These are phyloP conservation scores for Cordia subcordata DNA, from an alignment of 257 asterid species.

Conservation along the genomic window DNA sequence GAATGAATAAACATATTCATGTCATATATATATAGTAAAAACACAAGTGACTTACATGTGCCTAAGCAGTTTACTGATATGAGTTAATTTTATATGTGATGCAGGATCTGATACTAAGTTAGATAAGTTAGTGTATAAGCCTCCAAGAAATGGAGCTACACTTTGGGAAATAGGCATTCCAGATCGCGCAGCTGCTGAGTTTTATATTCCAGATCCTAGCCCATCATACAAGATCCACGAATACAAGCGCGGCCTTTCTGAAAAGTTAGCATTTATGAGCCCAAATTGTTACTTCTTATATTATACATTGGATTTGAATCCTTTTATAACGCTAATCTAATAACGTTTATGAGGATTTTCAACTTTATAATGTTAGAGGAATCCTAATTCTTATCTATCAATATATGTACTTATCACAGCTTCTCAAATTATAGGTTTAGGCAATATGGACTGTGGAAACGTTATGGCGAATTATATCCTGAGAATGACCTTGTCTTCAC, in stretches of 20 bases:
- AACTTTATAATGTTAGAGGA: too few species aligned
- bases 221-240: slow-evolving; percentile 13
- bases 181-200: slow-evolving; percentile 31
- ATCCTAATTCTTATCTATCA: too few species aligned
- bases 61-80: too few species aligned
- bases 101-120: slow-evolving; percentile 13
- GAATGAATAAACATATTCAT: too few species aligned
- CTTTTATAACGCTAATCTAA: too few species aligned
- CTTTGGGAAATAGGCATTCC: slow-evolving; percentile 40
- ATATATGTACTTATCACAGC: background rate
- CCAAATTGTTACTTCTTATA: background rate
- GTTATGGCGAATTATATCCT: slow-evolving; percentile 31
- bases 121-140: slow-evolving; percentile 15
- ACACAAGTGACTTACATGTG: too few species aligned
- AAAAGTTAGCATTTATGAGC: slow-evolving; percentile 7
- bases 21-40: too few species aligned
- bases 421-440: slow-evolving; percentile 14
- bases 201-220: slow-evolving; percentile 25
- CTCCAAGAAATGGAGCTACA: slow-evolving; percentile 33
- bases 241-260: slow-evolving; percentile 6
- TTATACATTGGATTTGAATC: too few species aligned
- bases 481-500: slow-evolving; percentile 18
- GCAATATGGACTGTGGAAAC: slow-evolving; percentile 32
- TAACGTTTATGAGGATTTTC: too few species aligned
- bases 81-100: background rate